Evolutionary conservation across 179 eudicot species (phyloP), one percentile per base, ranked within the genome.

Genomic region (Silene noctiflora): DNA sequence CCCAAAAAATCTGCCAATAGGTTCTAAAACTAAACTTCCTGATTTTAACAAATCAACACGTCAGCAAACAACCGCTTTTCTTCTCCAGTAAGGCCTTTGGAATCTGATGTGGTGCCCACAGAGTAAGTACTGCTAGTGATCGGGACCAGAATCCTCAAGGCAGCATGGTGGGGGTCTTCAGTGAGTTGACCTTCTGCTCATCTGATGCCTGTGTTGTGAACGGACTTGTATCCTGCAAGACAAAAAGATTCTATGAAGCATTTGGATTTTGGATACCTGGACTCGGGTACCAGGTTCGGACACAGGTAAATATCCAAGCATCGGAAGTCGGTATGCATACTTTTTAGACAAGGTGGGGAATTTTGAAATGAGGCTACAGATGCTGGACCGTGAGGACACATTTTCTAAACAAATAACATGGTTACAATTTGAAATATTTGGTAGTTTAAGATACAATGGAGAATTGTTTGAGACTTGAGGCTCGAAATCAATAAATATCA

Each of bases 1-100:
- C 75, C 75, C 19, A 24, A 58, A 76, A 76, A 69, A 75, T 48
- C 39, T 22, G 71, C 79, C 65, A 75, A 80, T 55, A 69, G 21
- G 79, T 80, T 55, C 60, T 33, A 69, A 74, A 67, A 25, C 80
- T 71, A 82, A 79, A 71, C 35, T 71, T 51, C 39, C 74, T 72
- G 75, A 71, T 71, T 75, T 76, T 67, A 76, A 61, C 69, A 82
- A 81, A 76, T 79, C 82, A 82, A 53, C 80, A 76, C 56, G 65
- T 58, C 79, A 71, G 82, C 59, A 82, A 73, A 79, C 29, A 64
- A 71, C 68, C 71, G 55, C 29, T 74, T 59, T 60, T 67, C 75
- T 65, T 71, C 42, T 71, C 71, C 79, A 46, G 25, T 64, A 60
- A 71, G 79, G 71, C 79, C 60, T 42, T 51, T 62, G 79, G 31